Evolutionary conservation across 352 stramenopile species (phyloP).

Genomic region (Thraustochytrium sp.): DNA sequence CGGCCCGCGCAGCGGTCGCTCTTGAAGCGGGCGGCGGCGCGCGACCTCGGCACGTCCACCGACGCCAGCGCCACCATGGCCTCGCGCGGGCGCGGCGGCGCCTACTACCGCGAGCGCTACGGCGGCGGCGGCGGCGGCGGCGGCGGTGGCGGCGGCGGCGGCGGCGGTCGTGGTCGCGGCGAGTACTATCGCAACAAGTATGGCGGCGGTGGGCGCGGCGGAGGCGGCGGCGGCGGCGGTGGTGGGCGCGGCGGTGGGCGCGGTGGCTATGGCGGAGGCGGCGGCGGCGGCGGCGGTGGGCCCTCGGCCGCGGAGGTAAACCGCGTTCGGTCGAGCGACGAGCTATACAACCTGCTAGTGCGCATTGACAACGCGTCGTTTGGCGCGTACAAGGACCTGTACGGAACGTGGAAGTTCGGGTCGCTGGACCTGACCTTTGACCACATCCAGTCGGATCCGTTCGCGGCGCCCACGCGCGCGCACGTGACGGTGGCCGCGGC

Average conservation of each 20-base stretch:
- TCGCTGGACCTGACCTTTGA: constrained; percentile 79
- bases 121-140: background rate
- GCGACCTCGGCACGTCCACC: too few species aligned
- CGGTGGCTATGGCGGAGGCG: background rate
- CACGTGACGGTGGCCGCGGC: constrained; percentile 71
- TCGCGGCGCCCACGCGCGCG: constrained; percentile 84
- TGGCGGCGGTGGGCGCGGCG: background rate
- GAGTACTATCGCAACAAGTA: constrained; percentile 19
- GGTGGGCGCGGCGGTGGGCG: background rate
- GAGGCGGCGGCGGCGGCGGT: background rate
- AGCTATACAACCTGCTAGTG: constrained; percentile 52
- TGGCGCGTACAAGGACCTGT: constrained; percentile 73
- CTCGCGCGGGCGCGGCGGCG: background rate
- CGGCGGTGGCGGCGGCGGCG: background rate
- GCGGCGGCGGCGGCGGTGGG: background rate
- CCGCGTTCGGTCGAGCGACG: background rate
- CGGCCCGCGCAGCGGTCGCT: too few species aligned
- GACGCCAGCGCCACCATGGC: too few species aligned
- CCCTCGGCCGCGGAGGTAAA: background rate
- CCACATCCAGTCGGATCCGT: constrained; percentile 88
- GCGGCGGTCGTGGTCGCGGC: background rate
- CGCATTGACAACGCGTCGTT: constrained; percentile 66
- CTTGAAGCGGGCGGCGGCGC: too few species aligned
- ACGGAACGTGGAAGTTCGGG: constrained; percentile 61
- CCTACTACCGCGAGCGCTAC: background rate